phyloP scores from a whole-genome alignment of 2,329 filamentous ascomycete species.

The Coniochaeta prunicola region DNA sequence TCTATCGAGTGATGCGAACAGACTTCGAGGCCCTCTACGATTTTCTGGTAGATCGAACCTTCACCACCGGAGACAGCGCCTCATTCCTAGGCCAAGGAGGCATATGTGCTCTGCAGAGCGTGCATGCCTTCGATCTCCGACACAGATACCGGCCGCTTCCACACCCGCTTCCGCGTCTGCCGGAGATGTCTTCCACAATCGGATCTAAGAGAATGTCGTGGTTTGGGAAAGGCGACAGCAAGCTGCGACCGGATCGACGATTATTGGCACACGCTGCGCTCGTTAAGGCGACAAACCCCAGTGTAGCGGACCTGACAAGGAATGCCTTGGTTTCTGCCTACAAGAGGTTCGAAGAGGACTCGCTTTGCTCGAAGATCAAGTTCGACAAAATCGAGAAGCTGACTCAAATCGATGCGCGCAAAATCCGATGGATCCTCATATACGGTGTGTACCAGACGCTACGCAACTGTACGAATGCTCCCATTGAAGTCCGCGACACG shows the following conservation, averaged over 20 bases:
- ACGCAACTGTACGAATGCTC: constrained; percentile 52
- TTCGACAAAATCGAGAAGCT: constrained; percentile 50
- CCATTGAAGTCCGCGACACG: constrained; percentile 53
- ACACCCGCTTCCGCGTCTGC: constrained; percentile 62
- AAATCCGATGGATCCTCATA: constrained; percentile 71
- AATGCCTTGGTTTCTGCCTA: constrained; percentile 61
- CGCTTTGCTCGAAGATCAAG: constrained; percentile 39
- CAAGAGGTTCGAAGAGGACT: constrained; percentile 59
- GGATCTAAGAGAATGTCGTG: constrained; percentile 29
- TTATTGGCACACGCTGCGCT: constrained; percentile 46
- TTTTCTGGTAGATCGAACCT: constrained; percentile 58
- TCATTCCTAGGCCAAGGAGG: constrained; percentile 54
- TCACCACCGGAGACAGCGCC: constrained; percentile 39
- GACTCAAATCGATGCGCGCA: constrained; percentile 59
- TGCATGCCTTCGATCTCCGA: constrained; percentile 58
- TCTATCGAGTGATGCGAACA: constrained; percentile 54
- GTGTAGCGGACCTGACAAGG: constrained; percentile 25
- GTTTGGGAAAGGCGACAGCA: constrained; percentile 29
- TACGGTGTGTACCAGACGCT: constrained; percentile 71
- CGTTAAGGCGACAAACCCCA: constrained; percentile 41
- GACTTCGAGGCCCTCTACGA: constrained; percentile 69
- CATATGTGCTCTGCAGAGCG: constrained; percentile 61
- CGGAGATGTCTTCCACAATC: constrained; percentile 29
- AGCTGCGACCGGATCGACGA: constrained; percentile 38
- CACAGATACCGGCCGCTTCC: constrained; percentile 52